Conservation (phyloP, 2,329 filamentous ascomycete genomes). For the Sphaerulina vaccinii region DNA sequence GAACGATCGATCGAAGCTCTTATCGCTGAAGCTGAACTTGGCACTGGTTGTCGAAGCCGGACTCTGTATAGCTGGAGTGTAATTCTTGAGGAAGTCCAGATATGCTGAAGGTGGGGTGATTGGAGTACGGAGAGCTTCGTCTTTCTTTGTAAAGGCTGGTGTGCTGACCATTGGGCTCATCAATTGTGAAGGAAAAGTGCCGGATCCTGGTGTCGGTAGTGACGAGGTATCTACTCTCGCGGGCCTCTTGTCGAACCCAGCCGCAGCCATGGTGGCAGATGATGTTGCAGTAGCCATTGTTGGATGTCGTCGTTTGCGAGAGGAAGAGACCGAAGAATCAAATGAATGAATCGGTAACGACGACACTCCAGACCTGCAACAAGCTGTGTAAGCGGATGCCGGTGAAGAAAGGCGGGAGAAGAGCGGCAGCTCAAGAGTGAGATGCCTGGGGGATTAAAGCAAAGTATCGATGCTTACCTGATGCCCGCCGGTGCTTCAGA, state of each 20-base stretch:
- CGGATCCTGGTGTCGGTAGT: conserved; percentile 59
- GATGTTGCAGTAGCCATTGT: conserved; percentile 34
- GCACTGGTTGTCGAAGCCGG: conserved; percentile 61
- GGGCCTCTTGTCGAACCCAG: conserved; percentile 40
- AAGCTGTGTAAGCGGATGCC: conserved; percentile 27
- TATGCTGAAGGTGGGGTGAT: conserved; percentile 90
- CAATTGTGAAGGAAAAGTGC: conserved; percentile 55
- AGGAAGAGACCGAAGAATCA: conserved; percentile 33
- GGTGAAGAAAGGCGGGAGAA: conserved; percentile 22
- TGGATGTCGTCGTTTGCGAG: conserved; percentile 29
- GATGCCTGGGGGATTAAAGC: conserved; percentile 24
- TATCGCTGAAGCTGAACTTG: conserved; percentile 49
- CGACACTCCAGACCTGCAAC: conserved; percentile 29
- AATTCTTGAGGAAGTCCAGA: conserved; percentile 84
- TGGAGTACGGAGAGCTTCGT: conserved; percentile 71
- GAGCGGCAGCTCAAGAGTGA: conserved; percentile 18
- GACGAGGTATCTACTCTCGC: conserved; percentile 34
- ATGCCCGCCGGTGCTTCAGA: conserved; percentile 26
- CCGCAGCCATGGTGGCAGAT: conserved; percentile 38
- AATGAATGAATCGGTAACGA: conserved; percentile 35
- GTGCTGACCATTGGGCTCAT: conserved; percentile 65
- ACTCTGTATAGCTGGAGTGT: conserved; percentile 69
- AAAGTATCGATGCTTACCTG: conserved; percentile 28
- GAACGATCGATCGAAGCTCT: conserved; percentile 33
- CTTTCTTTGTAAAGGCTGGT: conserved; percentile 64